Base-by-base conservation (phyloP, 2,329 filamentous ascomycete genomes). In the Zymoseptoria pseudotritici region DNA sequence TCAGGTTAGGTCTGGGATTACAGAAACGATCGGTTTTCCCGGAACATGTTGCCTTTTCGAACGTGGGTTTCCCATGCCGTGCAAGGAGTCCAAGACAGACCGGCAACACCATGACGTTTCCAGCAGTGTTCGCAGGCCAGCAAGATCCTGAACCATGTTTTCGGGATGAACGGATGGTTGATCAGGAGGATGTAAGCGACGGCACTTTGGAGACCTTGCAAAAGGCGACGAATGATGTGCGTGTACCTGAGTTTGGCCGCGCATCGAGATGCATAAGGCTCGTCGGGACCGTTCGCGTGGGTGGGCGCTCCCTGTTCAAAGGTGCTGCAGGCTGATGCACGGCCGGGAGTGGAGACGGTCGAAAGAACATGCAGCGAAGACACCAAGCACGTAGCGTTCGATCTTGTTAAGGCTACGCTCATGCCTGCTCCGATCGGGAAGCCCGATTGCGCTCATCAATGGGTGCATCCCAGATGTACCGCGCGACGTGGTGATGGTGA, bases 161-260 rank as follows among this genome's bases (percentile, higher is more conserved):
- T 46, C 36, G 36, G 36, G 36, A 17, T 17, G 13, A 17, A 7
- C 36, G 36, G 36, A 46, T n/a, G 36, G 36, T 29, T 29, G 26
- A n/a, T 46, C 36, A 46, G 11, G 36, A n/a, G 36, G 36, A 46
- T 46, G 13, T 17, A 46, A 46, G 36, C 36, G 36, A 46, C 36
- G 36, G 36, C 36, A 46, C 13, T 46, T 46, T 46, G 36, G 17
- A 6, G 36, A 46, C 17, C 6, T 46, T 46, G 17, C 5, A 17
- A 46, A 46, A 46, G 36, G 13, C 13, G 36, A 46, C 60, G 57
- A 62, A 59, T 62, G 52, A 61, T 22, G 53, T 5, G 29, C 51
- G 31, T 21, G 52, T 54, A 53, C 49, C 58, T 59, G 58, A 29
- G 11, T 42, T 50, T 24, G 52, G 26, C 58, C 29, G 54, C 54